These are phyloP conservation scores for Selaginella tamariscina DNA, from an alignment of 75 land plant species.

Conservation along the genomic window DNA sequence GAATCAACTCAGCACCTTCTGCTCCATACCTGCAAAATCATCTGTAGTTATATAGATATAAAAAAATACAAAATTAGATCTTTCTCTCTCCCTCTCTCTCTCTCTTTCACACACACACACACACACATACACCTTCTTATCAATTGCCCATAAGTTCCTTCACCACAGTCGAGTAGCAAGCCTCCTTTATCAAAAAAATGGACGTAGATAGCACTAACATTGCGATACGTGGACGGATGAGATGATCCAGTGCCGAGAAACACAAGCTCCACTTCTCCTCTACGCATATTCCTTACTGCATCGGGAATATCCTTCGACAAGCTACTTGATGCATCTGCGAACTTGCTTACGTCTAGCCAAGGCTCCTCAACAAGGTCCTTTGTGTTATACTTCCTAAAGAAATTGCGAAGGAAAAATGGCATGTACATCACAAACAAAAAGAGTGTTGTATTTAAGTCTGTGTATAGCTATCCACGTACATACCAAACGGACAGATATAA, in stretches of 20 bases:
- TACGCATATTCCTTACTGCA: conserved; percentile 43
- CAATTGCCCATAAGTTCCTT: conserved; percentile 88
- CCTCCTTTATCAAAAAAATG: conserved; percentile 83
- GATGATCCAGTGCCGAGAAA: conserved; percentile 96
- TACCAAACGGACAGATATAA: too few species aligned
- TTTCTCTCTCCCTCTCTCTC: too few species aligned
- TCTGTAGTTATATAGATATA: not conserved
- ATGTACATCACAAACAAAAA: too few species aligned
- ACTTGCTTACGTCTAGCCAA: not conserved
- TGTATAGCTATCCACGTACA: too few species aligned
- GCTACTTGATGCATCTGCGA: not conserved
- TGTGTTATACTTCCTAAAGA: too few species aligned
- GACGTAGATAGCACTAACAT: conserved; percentile 81
- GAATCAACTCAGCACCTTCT: conserved; percentile 62
- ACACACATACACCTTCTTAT: conserved; percentile 60
- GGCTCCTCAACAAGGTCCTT: not conserved
- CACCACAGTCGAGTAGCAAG: conserved; percentile 90
- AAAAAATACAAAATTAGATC: too few species aligned
- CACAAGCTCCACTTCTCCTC: conserved; percentile 87
- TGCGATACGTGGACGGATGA: conserved; percentile 95
- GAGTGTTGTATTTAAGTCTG: too few species aligned
- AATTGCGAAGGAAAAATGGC: too few species aligned
- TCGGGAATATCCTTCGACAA: conserved; percentile 24
- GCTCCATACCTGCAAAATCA: conserved; percentile 54
- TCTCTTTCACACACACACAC: too few species aligned